phyloP scores from a whole-genome alignment of 1,284 basidiomycete species.

The Lentinula novae-zelandiae region DNA sequence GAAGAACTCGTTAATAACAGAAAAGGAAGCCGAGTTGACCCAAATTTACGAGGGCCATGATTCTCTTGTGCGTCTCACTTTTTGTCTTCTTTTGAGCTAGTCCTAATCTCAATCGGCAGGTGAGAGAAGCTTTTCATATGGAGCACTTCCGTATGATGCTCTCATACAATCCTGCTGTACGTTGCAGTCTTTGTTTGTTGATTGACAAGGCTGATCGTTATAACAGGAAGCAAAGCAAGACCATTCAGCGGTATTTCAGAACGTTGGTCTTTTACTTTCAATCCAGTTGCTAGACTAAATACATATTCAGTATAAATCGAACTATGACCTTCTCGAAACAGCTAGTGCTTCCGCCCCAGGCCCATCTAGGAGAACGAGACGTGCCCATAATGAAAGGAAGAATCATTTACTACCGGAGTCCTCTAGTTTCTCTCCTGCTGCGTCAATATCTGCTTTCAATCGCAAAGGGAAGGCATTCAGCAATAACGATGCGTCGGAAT shows the following conservation, averaged over 20 bases:
- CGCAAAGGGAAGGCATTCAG: conserved; percentile 11
- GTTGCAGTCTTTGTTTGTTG: conserved; percentile 18
- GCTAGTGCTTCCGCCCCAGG: conserved; percentile 33
- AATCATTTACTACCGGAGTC: conserved; percentile 30
- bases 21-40: not conserved
- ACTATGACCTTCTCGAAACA: conserved; percentile 58
- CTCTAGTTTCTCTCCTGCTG: conserved; percentile 17
- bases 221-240: conserved; percentile 69
- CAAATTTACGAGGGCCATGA: not conserved
- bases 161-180: conserved; percentile 70
- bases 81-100: not conserved
- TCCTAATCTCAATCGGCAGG: conserved; percentile 33
- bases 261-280: conserved; percentile 39
- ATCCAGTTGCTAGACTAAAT: not conserved
- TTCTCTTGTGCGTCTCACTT: not conserved
- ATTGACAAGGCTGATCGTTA: not conserved
- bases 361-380: conserved; percentile 61
- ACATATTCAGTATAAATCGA: conserved; percentile 36
- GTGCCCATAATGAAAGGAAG: conserved; percentile 52
- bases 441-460: conserved; percentile 12
- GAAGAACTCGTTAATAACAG: not conserved
- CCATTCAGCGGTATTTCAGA: conserved; percentile 66
- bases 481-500: not conserved
- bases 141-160: conserved; percentile 75
- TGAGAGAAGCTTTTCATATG: conserved; percentile 84